Base-by-base conservation (phyloP, 2,329 filamentous ascomycete species). In the Aspergillus udagawae region DNA sequence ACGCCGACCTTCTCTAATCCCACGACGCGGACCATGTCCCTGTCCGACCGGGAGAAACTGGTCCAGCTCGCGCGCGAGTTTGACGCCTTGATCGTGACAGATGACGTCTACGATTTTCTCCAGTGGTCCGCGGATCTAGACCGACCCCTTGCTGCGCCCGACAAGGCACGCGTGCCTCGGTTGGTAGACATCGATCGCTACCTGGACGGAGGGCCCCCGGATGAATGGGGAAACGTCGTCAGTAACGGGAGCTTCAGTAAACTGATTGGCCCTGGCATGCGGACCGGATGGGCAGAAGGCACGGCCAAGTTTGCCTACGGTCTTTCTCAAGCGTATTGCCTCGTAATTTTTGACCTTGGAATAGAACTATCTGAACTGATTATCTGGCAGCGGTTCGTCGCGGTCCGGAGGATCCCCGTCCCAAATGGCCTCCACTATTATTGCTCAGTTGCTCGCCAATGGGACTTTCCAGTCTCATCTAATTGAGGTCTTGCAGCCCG, bases 81-180 rank as follows among this genome's bases (percentile, higher is more conserved):
- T 70, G 87, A 97, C 71, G 91, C 90, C 6, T 81, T 97, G n/a
- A 75, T 97, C 55, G 81, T 97, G 28, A 85, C 85, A 51, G 93
- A 97, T 75, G 94, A 99, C 72, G 92, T 97, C 9, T 99, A 99
- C 70, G 93, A 97, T 72, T 88, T 93, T 63, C 80, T 97, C 4
- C 89, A 92, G 70, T 97, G 92, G 91, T 82, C 84, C 2, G 66
- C 78, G 0, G 68, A 75, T 48, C 41, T 64, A 0, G 55, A 57
- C n/a, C 51, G 41, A 12, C 48, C 56, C 49, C 25, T 59, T 52
- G 6, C 53, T 28, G 55, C 59, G 32, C 58, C 65, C 51, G 72
- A 73, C 41, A 78, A 71, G 62, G 80, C 83, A 6, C 66, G 73
- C 32, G 62, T 92, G 8, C 91, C 91, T 2, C 85, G 91, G 1